Conservation (phyloP, 1,284 basidiomycete species). For the Trichosporon ovoides region DNA sequence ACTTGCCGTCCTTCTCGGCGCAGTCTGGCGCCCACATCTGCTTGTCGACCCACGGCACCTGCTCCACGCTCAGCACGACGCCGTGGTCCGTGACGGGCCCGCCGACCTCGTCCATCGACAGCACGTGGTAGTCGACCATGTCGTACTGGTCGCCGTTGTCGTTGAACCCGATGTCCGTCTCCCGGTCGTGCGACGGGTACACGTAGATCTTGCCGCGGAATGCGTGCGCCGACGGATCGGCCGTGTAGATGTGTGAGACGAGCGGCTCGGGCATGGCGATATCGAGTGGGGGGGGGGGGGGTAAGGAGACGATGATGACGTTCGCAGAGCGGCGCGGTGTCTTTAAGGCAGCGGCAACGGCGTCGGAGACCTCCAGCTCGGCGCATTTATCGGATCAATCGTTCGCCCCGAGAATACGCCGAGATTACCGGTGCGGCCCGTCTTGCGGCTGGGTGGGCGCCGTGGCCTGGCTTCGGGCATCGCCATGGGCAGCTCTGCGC, state of each 20-base stretch:
- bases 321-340: not conserved
- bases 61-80: slow-evolving; percentile 26
- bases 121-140: slow-evolving; percentile 41
- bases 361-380: not conserved
- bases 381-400: not conserved
- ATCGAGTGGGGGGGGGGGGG: not conserved
- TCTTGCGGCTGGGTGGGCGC: no score
- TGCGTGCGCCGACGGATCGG: slow-evolving; percentile 41
- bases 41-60: slow-evolving; percentile 37
- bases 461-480: no score
- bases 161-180: slow-evolving; percentile 35
- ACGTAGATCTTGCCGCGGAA: slow-evolving; percentile 37
- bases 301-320: not conserved
- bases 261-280: slow-evolving; percentile 25
- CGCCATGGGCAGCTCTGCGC: no score
- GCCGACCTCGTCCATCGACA: slow-evolving; percentile 29
- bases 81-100: slow-evolving; percentile 37
- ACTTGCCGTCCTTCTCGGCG: slow-evolving; percentile 29
- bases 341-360: not conserved
- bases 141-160: slow-evolving; percentile 41
- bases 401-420: not conserved
- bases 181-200: slow-evolving; percentile 38
- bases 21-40: slow-evolving; percentile 41
- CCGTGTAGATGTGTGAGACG: slow-evolving; percentile 36
- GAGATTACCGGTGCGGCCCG: not conserved